phyloP scores from a whole-genome alignment of 73 alveolate genomes.

The Paramecium caudatum region DNA sequence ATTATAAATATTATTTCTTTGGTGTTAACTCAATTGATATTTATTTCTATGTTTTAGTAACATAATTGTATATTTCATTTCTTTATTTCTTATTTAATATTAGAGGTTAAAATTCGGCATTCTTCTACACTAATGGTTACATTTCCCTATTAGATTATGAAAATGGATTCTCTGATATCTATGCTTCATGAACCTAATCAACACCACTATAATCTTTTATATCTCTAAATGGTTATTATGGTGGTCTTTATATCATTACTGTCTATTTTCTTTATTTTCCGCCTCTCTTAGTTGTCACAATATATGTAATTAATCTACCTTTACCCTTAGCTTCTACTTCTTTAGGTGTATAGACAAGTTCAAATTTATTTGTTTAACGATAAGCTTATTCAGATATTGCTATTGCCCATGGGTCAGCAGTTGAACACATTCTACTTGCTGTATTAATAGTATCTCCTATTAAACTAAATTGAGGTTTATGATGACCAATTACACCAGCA shows the following conservation, averaged over 20 bases:
- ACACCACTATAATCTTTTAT: background rate
- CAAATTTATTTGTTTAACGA: constrained; percentile 28
- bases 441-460: constrained; percentile 64
- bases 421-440: constrained; percentile 63
- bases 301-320: constrained; percentile 75
- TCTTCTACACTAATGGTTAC: background rate
- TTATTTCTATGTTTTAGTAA: background rate
- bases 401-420: background rate
- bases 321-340: constrained; percentile 78
- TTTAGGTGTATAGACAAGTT: background rate
- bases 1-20: background rate
- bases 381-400: constrained; percentile 58
- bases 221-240: background rate
- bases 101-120: background rate
- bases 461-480: constrained; percentile 46
- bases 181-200: background rate
- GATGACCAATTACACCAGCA: constrained; percentile 69
- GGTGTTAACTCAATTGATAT: background rate
- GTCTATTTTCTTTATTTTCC: constrained; percentile 2
- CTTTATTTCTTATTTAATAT: background rate
- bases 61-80: constrained; percentile 15
- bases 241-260: constrained; percentile 22
- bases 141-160: background rate
- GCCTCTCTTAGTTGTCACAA: background rate
- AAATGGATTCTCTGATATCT: background rate